These are phyloP conservation scores for Bimuria novae-zelandiae DNA, from an alignment of 2,329 filamentous ascomycete species.

Conservation along the genomic window DNA sequence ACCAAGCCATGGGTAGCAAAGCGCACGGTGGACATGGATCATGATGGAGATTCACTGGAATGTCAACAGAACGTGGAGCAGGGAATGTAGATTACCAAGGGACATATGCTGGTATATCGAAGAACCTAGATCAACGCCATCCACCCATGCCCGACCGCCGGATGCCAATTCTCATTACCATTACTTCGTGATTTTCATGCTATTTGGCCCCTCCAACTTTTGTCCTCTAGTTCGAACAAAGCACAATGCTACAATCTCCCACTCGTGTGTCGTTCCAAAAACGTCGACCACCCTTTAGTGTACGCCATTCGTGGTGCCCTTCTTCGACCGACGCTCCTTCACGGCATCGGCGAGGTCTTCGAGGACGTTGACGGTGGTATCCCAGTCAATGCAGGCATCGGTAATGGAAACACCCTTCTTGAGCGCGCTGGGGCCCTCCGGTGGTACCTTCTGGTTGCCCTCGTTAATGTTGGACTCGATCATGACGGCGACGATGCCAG, in stretches of 20 bases:
- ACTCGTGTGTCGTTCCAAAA: no score
- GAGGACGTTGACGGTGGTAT: slow-evolving; percentile 77
- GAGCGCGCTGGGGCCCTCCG: slow-evolving; percentile 75
- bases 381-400: slow-evolving; percentile 95
- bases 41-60: not conserved
- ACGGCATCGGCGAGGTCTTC: slow-evolving; percentile 87
- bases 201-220: not conserved
- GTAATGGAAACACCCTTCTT: slow-evolving; percentile 94
- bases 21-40: no score
- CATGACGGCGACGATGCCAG: slow-evolving; percentile 93
- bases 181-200: slow-evolving; percentile 3
- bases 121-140: slow-evolving; percentile 4
- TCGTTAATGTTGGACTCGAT: slow-evolving; percentile 98
- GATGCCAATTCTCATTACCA: slow-evolving; percentile 6
- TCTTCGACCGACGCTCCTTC: slow-evolving; percentile 67
- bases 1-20: not conserved
- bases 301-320: slow-evolving; percentile 30
- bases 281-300: no score
- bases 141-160: not conserved
- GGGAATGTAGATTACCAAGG: not conserved
- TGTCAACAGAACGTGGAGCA: not conserved
- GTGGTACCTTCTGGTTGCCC: slow-evolving; percentile 75
- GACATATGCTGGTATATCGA: not conserved
- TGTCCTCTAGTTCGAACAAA: not conserved
- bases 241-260: not conserved